Percentiles rank a stretch among this genome's conserved stretches.
These are phyloP conservation scores for Dipodascopsis tothii DNA, from an alignment of 805 yeast genomes.

Conservation along the genomic window DNA sequence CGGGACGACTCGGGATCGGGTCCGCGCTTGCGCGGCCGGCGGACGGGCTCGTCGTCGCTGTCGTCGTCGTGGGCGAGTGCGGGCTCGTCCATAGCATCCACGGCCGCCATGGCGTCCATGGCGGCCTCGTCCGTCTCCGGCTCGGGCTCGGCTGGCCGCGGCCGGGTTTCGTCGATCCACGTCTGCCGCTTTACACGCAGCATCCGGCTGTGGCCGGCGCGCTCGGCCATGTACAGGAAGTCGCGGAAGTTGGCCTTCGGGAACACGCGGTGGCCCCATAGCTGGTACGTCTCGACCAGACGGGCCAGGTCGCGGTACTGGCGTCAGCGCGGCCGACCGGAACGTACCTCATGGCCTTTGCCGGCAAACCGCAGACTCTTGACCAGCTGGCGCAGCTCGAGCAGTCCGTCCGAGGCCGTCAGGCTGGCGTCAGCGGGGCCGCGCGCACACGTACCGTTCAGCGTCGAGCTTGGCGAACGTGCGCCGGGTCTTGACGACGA, in stretches of 20 bases:
- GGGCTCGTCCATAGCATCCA: too few species aligned
- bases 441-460: conserved; percentile 24
- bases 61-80: too few species aligned
- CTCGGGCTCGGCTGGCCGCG: conserved; percentile 4
- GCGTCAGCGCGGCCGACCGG: background rate
- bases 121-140: too few species aligned
- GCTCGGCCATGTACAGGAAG: conserved; percentile 48
- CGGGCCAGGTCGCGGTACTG: conserved; percentile 40
- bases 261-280: conserved; percentile 68
- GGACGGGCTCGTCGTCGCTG: background rate
- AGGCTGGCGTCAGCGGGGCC: conserved; percentile 30
- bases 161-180: conserved; percentile 17
- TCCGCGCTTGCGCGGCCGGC: too few species aligned
- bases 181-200: conserved; percentile 31
- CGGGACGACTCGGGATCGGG: too few species aligned
- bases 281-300: conserved; percentile 51
- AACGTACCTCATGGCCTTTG: conserved; percentile 38
- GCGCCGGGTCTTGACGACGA: conserved; percentile 28
- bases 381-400: conserved; percentile 35
- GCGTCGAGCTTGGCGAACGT: conserved; percentile 44
- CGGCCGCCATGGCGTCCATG: too few species aligned
- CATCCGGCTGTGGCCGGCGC: conserved; percentile 40
- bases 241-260: conserved; percentile 77
- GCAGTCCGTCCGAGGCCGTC: conserved; percentile 50
- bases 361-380: conserved; percentile 32